Evolutionary conservation across 257 asterid genomes (phyloP).

Genomic region (Solanum medicagineum): DNA sequence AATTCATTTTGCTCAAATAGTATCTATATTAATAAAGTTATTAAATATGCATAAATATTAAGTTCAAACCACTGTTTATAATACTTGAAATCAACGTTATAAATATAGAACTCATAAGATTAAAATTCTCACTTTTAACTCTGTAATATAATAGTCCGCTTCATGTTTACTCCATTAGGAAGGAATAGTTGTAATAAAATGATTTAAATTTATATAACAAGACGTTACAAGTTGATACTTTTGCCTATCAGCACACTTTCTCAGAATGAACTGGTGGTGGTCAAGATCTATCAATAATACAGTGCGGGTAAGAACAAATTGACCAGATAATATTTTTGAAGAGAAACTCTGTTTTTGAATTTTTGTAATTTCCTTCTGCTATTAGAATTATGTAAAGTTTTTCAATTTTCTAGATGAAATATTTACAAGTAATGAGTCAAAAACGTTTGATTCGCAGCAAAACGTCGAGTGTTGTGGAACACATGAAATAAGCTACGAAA

Average conservation of each 20-base stretch:
- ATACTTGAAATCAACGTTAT: too few species aligned
- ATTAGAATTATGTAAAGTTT: neutral
- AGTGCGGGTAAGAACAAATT: slow-evolving; percentile 19
- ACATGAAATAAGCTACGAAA: slow-evolving; percentile 34
- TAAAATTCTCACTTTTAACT: too few species aligned
- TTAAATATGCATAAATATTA: too few species aligned
- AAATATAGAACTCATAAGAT: too few species aligned
- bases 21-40: too few species aligned
- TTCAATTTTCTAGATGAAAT: neutral
- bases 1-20: too few species aligned
- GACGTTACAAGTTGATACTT: neutral
- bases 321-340: neutral
- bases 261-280: slow-evolving; percentile 79
- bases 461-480: slow-evolving; percentile 40
- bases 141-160: neutral
- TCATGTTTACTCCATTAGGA: neutral
- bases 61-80: too few species aligned
- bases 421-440: neutral
- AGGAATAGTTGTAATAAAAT: neutral
- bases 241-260: neutral
- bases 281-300: slow-evolving; percentile 85
- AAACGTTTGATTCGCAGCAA: slow-evolving; percentile 26
- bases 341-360: too few species aligned
- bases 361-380: neutral
- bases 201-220: neutral